phyloP scores from a whole-genome alignment of 2,329 filamentous ascomycete species.

The Pseudocercospora eumusae region DNA sequence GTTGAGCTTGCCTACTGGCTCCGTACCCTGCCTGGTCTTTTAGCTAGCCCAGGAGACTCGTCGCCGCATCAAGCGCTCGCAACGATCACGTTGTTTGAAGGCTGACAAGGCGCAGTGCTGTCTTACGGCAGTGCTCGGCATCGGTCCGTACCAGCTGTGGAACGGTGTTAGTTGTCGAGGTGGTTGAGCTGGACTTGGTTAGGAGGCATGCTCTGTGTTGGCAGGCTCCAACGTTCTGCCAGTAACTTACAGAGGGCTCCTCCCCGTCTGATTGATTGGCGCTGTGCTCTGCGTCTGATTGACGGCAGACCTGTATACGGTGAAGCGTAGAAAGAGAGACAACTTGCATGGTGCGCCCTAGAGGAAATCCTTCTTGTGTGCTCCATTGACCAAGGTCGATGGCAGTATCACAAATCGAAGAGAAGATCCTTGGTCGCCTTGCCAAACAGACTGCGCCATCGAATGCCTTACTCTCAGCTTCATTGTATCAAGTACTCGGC shows the following conservation, averaged over 20 bases:
- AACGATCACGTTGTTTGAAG: constrained; percentile 3
- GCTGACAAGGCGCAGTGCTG: background rate
- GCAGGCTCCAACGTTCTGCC: background rate
- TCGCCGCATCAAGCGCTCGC: constrained; percentile 18
- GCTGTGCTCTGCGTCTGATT: background rate
- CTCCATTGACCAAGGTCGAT: constrained; percentile 52
- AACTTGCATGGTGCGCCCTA: constrained; percentile 4
- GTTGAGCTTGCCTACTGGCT: constrained; percentile 18
- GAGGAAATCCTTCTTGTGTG: constrained; percentile 5
- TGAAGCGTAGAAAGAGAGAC: background rate
- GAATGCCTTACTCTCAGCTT: constrained; percentile 76
- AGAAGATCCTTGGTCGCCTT: constrained; percentile 91
- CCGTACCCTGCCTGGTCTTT: constrained; percentile 15
- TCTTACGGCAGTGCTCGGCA: constrained; percentile 14
- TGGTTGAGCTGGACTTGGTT: constrained; percentile 14
- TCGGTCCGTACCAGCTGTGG: constrained; percentile 11
- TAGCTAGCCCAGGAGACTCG: constrained; percentile 12
- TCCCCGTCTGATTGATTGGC: background rate
- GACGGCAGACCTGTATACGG: background rate
- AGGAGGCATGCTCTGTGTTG: constrained; percentile 23
- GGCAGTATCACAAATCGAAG: constrained; percentile 96
- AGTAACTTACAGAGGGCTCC: background rate
- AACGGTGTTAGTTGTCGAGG: constrained; percentile 13
- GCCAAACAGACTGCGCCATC: constrained; percentile 76
- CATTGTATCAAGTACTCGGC: constrained; percentile 87